Evolutionary conservation across 345 rosid genomes (phyloP), one percentile per base, ranked within the genome.

Genomic region (Arabis hirsuta): DNA sequence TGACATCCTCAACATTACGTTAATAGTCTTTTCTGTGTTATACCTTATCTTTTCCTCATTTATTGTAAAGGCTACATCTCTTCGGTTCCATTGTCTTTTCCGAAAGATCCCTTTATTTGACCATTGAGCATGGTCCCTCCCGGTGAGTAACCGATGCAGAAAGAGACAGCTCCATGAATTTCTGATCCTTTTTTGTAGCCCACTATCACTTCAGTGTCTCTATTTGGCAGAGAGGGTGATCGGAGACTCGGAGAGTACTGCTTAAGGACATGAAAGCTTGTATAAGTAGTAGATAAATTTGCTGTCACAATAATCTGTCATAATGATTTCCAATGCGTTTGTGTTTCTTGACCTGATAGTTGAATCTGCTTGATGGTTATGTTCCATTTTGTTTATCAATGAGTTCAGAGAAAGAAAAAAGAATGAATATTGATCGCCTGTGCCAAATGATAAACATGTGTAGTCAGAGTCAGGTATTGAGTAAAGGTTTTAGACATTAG

Each of bases 1-100:
- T 43, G 19, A 4, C 46, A 65, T 65, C 43, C 36, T 31, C 55
- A 62, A 54, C 45, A 42, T 61, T 42, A 29, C 42, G 27, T n/a
- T 34, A 45, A 16, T 57, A 27, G 67, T 26, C 8, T 5, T 6
- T 38, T 34, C 2, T 14, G 27, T 62, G n/a, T 41, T 24, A 53
- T 53, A 65, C 36, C 46, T 12, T 27, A 31, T 41, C 36, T 4
- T 53, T 24, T 24, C 32, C 36, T 24, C 61, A n/a, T 52, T 52
- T 26, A 41, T 66, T 39, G 39, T n/a, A 24, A 45, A 51, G 59
- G 71, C 44, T 66, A 34, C 55, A 36, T 65, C 48, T 51, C 70
- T 65, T 51, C 48, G 14, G 38, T 38, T 44, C 9, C 5, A 4
- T 14, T 60, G 46, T 60, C 9, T 58, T 20, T 20, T 39, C 31